phyloP scores from a whole-genome alignment of 257 asterid species.

The Schizonepeta tenuifolia region DNA sequence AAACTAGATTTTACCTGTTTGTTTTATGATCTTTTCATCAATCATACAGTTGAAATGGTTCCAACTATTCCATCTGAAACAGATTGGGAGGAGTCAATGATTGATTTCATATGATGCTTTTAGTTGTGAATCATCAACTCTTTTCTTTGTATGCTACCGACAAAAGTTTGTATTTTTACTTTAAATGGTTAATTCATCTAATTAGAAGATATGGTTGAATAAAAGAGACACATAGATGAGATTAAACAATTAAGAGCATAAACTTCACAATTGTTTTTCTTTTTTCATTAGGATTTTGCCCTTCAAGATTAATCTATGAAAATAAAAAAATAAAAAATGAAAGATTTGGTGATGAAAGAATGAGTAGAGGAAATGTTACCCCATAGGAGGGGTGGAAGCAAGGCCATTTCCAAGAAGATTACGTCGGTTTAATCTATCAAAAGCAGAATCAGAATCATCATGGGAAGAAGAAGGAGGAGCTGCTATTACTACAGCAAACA shows the following conservation, averaged over 20 bases:
- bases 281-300: too few species aligned
- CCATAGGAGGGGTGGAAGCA: conserved; percentile 55
- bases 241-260: too few species aligned
- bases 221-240: not conserved
- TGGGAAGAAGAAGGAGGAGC: not conserved
- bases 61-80: conserved; percentile 88
- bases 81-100: not conserved
- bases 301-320: too few species aligned
- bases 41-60: conserved; percentile 67
- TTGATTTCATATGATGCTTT: not conserved
- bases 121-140: not conserved
- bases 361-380: conserved; percentile 10
- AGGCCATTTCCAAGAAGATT: conserved; percentile 44
- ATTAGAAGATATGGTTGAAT: not conserved
- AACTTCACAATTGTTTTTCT: too few species aligned
- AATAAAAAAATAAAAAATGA: too few species aligned
- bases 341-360: too few species aligned
- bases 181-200: not conserved
- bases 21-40: conserved; percentile 63
- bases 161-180: too few species aligned
- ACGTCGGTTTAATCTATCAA: conserved; percentile 26
- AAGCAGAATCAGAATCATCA: not conserved
- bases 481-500: not conserved
- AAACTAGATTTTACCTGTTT: conserved; percentile 50
- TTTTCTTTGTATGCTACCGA: too few species aligned